Evolutionary conservation across 371 early-diverging fungal genomes (phyloP), one percentile per base, ranked within the genome.

Genomic region (Mortierella sp.): DNA sequence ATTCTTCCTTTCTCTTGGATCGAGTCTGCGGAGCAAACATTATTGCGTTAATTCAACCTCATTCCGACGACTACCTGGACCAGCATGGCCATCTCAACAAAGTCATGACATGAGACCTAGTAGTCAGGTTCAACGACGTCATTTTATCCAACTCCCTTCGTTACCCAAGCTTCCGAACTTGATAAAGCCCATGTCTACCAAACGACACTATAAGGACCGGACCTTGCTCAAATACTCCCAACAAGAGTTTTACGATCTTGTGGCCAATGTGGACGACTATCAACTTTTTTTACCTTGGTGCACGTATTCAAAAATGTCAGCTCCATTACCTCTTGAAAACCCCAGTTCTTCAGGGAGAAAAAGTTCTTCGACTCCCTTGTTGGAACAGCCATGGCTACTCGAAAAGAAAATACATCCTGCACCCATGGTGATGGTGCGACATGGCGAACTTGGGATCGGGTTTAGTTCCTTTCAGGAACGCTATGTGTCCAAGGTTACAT

Each of bases 261-360:
- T 94, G 26, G 83, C 93, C 23, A 91, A 93, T 82, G 92, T 95
- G 6, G 83, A 89, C 47, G 82, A 92, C 43, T 95, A 95, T 72
- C 67, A 86, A n/a, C 67, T 80, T 6, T 95, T 94, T 80, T 84
- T 95, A 16, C 96, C 95, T 6, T 94, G 89, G 81, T 95, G 96
- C 75, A 87, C 85, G 11, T 70, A 83, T 65, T 92, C 94, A 12
- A 68, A 73, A 50, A 89, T 93, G 44, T 85, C 89, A 15, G 75
- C 84, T 4, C 70, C 81, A 7, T n/a, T 65, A 5, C 53, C 18
- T 60, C 29, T 50, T 64, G 37, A 37, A 9, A 37, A 37, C 9
- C 37, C n/a, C n/a, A n/a, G 9, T 47, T 26, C 58, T 11, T 28
- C 43, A 48, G 45, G 52, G 16, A 37, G 37, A 37, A 3, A 37